Conservation (phyloP, 768 basidiomycete species). For the Gymnopilus dilepis region DNA sequence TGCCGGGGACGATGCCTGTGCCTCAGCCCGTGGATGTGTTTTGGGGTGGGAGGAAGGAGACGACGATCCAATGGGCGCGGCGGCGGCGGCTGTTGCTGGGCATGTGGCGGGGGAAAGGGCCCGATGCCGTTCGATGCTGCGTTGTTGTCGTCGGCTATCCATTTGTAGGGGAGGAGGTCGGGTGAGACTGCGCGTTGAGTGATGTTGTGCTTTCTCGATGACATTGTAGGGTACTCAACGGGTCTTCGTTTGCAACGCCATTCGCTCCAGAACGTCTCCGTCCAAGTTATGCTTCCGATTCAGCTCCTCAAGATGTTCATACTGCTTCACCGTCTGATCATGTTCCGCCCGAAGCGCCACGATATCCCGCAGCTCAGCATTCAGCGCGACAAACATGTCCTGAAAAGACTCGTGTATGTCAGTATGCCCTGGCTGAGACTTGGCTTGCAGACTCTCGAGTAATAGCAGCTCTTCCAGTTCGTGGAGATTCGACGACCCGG, state of each 20-base stretch:
- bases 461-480: neutral
- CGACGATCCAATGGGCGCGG: neutral
- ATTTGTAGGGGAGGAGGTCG: too few relatives aligned
- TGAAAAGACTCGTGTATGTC: neutral
- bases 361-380: neutral
- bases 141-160: constrained; percentile 37
- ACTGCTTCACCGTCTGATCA: neutral
- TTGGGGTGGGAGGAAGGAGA: neutral
- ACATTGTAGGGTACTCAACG: neutral
- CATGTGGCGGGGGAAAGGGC: constrained; percentile 3
- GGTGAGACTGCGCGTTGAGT: too few relatives aligned
- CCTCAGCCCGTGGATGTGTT: constrained; percentile 5
- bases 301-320: neutral
- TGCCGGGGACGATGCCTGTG: constrained; percentile 55
- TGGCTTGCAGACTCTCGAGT: too few relatives aligned
- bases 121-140: constrained; percentile 42
- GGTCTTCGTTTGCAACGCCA: neutral
- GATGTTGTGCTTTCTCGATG: too few relatives aligned
- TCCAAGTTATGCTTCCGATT: neutral
- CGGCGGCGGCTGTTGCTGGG: neutral
- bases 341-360: neutral
- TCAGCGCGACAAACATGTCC: neutral
- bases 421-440: neutral
- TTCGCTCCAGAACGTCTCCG: neutral
- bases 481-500: neutral